Percentiles rank a stretch among this genome's conserved stretches.
These are phyloP conservation scores for Moesziomyces globuligerus DNA, from an alignment of 1,284 basidiomycete genomes.

Conservation along the genomic window DNA sequence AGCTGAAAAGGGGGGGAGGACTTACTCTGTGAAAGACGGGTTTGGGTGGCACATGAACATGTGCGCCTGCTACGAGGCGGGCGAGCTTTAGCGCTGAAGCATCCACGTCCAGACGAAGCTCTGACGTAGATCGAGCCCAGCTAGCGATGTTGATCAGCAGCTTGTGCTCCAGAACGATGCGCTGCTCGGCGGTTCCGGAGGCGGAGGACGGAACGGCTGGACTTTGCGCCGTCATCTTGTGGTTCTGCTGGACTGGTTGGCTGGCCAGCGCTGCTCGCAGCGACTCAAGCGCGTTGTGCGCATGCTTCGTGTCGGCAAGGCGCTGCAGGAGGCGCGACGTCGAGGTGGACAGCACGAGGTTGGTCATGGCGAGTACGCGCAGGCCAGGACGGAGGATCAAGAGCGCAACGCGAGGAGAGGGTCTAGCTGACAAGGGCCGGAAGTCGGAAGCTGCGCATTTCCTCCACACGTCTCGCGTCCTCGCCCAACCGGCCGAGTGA, in stretches of 20 bases:
- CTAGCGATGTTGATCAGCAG: slow-evolving; percentile 16
- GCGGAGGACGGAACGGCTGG: slow-evolving; percentile 15
- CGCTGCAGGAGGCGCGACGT: slow-evolving; percentile 16
- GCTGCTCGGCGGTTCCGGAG: neutral
- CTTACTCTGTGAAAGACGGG: slow-evolving; percentile 19
- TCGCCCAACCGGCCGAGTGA: slow-evolving; percentile 1
- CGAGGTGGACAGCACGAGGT: slow-evolving; percentile 14
- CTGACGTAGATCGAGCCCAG: slow-evolving; percentile 11
- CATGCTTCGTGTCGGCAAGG: neutral
- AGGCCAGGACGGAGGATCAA: too few relatives aligned
- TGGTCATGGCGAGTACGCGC: too few relatives aligned
- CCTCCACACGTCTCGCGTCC: neutral
- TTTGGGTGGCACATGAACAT: slow-evolving; percentile 34
- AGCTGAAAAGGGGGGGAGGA: neutral
- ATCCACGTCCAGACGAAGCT: too few relatives aligned
- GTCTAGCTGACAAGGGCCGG: too few relatives aligned
- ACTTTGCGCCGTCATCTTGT: slow-evolving; percentile 21
- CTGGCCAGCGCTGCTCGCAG: slow-evolving; percentile 14
- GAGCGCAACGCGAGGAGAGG: too few relatives aligned
- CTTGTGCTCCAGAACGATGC: slow-evolving; percentile 24
- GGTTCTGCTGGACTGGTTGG: slow-evolving; percentile 8
- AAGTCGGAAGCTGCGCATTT: neutral
- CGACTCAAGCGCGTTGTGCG: slow-evolving; percentile 13
- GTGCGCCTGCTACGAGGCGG: slow-evolving; percentile 12
- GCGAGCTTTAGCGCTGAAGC: slow-evolving; percentile 12